Base-by-base conservation (phyloP, 257 asterid species). In the Jacaranda copaia region DNA sequence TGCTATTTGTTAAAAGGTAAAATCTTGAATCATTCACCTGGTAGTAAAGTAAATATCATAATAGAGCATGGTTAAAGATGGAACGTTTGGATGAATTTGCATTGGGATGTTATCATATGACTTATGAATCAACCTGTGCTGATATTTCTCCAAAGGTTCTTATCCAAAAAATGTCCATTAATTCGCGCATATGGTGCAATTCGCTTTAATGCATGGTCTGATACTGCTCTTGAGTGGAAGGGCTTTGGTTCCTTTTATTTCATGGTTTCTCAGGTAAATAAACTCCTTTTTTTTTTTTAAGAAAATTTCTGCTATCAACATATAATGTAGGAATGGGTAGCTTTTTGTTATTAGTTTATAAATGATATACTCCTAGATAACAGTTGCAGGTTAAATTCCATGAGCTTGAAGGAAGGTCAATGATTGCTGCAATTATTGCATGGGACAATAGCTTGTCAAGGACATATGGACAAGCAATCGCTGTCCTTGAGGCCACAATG, bases 111-210 rank as follows among this genome's bases (percentile, higher is more conserved):
- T 66, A 67, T 19, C 45, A 20, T 67, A 25, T 45, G 63, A 49
- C 35, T 55, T 68, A 48, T 18, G 45, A 40, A 68, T 70, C 35
- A 59, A 5, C 46, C 80, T 49, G 25, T 68, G 65, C 18, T 55
- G 78, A 52, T 72, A 18, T 70, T 25, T 72, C 3, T 15, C 39
- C 46, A 12, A 66, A 93, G 99, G 92, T 95, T 93, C 82, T 85
- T 95, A 77, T 90, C 96, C 78, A 91, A 91, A 81, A 87, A 84
- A 72, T 88, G 93, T 76, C 98, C 99, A 2, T 63, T 93, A 78
- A 90, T 95, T 64, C 99, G 97, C 70, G 98, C 99, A 55, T 93
- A 95, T 78, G 98, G 99, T 32, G 97, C 94, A 12, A 91, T 95
- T n/a, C 97, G 99, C 18, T 95, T 93, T 80, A 96, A 91, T 75